Evolutionary conservation across 1,284 basidiomycete genomes (phyloP).

Genomic region (Schizophyllum commune): DNA sequence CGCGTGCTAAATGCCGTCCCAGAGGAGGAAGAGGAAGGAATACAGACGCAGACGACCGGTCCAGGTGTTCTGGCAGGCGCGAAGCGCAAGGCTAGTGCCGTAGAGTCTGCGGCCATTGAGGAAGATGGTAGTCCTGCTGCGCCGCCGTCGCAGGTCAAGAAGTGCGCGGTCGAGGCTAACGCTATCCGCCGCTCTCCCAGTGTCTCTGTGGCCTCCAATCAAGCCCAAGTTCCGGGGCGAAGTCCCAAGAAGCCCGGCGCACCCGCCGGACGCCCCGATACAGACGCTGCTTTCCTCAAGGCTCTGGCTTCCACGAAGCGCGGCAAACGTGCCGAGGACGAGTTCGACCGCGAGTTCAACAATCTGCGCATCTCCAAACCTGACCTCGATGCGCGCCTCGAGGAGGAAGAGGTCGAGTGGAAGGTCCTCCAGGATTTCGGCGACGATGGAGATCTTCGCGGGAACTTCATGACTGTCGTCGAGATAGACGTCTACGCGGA

Average conservation of each 20-base stretch:
- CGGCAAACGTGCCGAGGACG: conserved; percentile 64
- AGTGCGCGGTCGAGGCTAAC: conserved; percentile 7
- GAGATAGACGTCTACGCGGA: conserved; percentile 54
- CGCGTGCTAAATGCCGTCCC: conserved; percentile 29
- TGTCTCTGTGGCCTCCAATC: neutral
- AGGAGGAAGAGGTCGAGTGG: conserved; percentile 47
- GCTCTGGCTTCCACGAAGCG: conserved; percentile 67
- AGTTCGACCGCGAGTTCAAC: conserved; percentile 82
- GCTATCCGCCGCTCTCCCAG: conserved; percentile 8
- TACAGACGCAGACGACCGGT: neutral
- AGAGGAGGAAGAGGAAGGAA: conserved; percentile 51
- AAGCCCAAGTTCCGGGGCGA: neutral
- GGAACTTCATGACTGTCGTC: conserved; percentile 82
- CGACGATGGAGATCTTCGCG: conserved; percentile 54
- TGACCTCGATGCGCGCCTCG: conserved; percentile 30
- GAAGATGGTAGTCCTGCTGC: conserved; percentile 26
- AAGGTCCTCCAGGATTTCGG: conserved; percentile 67
- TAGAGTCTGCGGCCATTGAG: conserved; percentile 30
- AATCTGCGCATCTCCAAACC: conserved; percentile 72
- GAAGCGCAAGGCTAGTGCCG: conserved; percentile 31
- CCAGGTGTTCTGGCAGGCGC: conserved; percentile 14
- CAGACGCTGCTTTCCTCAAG: conserved; percentile 59
- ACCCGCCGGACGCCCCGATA: conserved; percentile 47
- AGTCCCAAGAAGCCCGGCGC: conserved; percentile 26
- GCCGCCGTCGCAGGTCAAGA: conserved; percentile 12